Conservation (phyloP, 2,329 filamentous ascomycete genomes). For the Paramyrothecium roridum region DNA sequence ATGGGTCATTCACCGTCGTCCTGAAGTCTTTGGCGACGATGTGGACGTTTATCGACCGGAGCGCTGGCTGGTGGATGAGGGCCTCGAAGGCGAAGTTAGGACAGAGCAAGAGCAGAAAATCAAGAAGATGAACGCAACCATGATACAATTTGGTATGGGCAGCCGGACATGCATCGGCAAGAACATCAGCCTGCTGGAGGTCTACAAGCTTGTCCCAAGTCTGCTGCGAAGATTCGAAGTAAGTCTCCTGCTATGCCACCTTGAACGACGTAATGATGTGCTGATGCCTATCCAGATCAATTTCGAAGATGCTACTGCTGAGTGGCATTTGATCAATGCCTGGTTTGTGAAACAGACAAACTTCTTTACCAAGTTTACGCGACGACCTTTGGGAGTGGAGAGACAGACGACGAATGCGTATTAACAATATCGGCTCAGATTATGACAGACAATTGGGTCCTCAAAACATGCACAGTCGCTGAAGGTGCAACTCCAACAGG, state of each 20-base stretch:
- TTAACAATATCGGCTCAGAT: too few relatives aligned
- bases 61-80: conserved; percentile 54
- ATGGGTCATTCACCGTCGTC: conserved; percentile 69
- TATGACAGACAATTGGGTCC: too few relatives aligned
- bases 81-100: conserved; percentile 29
- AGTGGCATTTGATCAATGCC: conserved; percentile 58
- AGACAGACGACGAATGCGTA: too few relatives aligned
- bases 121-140: conserved; percentile 21
- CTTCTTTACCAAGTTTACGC: conserved; percentile 44
- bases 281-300: conserved; percentile 37
- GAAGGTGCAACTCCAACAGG: too few relatives aligned
- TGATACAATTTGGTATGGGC: conserved; percentile 49
- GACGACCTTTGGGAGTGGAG: background rate
- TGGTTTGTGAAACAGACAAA: conserved; percentile 63
- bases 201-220: conserved; percentile 13
- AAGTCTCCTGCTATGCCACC: background rate
- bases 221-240: background rate
- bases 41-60: conserved; percentile 66
- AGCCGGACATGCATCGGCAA: conserved; percentile 39
- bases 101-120: conserved; percentile 32
- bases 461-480: too few relatives aligned
- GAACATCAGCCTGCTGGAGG: conserved; percentile 40
- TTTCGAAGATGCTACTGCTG: conserved; percentile 49
- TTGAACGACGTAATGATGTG: too few relatives aligned
- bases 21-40: conserved; percentile 66